Conservation (phyloP, 768 basidiomycete genomes). For the Gloeopeniophorella convolvens region DNA sequence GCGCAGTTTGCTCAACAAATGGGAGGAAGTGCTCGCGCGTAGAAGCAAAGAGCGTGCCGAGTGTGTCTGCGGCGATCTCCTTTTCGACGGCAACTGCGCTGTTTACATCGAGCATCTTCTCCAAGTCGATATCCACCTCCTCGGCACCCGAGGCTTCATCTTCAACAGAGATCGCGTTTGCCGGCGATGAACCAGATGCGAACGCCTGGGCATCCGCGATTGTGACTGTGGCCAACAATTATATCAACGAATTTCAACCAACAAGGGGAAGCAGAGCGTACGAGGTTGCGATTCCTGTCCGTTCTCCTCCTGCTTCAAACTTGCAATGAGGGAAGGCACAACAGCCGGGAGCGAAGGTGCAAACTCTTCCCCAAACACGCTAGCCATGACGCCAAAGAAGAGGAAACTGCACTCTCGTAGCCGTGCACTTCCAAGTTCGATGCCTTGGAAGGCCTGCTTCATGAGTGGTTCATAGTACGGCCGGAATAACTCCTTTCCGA, state of each 20-base stretch:
- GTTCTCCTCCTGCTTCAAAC: conserved; percentile 78
- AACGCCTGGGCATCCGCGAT: conserved; percentile 55
- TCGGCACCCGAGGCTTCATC: conserved; percentile 53
- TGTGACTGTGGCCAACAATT: conserved; percentile 34
- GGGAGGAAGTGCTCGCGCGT: conserved; percentile 84
- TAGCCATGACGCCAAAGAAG: conserved; percentile 98
- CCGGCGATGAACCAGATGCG: conserved; percentile 66
- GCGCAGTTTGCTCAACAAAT: conserved; percentile 75
- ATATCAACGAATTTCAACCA: neutral
- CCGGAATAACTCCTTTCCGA: conserved; percentile 88
- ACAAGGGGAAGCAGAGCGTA: neutral
- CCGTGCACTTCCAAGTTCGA: conserved; percentile 79
- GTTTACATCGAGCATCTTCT: conserved; percentile 88
- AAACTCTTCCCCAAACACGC: conserved; percentile 93
- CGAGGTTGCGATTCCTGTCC: conserved; percentile 45
- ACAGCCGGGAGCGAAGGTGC: conserved; percentile 80
- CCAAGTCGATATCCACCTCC: conserved; percentile 69
- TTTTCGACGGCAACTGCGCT: conserved; percentile 98
- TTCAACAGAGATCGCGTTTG: conserved; percentile 59
- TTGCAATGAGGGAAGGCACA: conserved; percentile 76
- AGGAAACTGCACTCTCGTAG: conserved; percentile 94
- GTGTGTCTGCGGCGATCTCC: conserved; percentile 95
- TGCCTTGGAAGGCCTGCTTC: conserved; percentile 88
- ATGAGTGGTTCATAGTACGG: conserved; percentile 97
- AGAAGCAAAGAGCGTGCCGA: conserved; percentile 83